Conservation (phyloP, 495 filamentous ascomycete genomes). For the Alectoria sarmentosa region DNA sequence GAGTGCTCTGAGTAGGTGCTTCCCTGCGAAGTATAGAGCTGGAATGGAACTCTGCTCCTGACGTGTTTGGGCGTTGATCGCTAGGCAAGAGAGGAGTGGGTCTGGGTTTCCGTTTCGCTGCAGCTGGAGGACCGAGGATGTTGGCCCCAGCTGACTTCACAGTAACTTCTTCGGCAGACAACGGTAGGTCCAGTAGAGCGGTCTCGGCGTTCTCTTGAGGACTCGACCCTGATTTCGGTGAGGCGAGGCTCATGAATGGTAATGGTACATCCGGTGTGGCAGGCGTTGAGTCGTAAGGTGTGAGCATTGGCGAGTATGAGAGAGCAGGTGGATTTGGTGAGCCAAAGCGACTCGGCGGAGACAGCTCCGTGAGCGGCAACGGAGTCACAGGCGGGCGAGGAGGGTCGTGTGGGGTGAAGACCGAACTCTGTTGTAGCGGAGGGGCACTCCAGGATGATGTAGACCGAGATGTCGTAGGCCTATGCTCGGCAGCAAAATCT, state of each 20-base stretch:
- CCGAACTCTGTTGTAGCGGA: background rate
- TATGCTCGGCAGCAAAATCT: constrained; percentile 13
- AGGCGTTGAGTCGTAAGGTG: constrained; percentile 17
- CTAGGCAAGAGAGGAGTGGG: background rate
- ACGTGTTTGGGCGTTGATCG: background rate
- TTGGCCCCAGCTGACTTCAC: constrained; percentile 24
- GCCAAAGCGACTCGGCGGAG: background rate
- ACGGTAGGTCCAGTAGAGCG: constrained; percentile 10
- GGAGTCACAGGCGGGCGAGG: constrained; percentile 5
- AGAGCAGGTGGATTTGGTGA: constrained; percentile 11
- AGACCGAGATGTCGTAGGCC: constrained; percentile 8
- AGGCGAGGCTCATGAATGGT: background rate
- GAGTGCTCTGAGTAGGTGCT: background rate
- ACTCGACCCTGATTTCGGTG: background rate
- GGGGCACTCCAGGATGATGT: background rate
- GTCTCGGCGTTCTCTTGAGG: constrained; percentile 8
- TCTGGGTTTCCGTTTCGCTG: constrained; percentile 21
- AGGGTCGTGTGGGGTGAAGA: background rate
- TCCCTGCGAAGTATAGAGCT: constrained; percentile 14
- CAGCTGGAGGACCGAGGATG: constrained; percentile 22
- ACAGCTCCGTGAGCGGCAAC: background rate
- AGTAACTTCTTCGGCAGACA: constrained; percentile 11
- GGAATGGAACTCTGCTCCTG: background rate
- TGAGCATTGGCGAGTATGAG: constrained; percentile 17
- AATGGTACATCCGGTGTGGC: constrained; percentile 8